Evolutionary conservation across 805 yeast species (phyloP).

Genomic region (Priceomyces carsonii): DNA sequence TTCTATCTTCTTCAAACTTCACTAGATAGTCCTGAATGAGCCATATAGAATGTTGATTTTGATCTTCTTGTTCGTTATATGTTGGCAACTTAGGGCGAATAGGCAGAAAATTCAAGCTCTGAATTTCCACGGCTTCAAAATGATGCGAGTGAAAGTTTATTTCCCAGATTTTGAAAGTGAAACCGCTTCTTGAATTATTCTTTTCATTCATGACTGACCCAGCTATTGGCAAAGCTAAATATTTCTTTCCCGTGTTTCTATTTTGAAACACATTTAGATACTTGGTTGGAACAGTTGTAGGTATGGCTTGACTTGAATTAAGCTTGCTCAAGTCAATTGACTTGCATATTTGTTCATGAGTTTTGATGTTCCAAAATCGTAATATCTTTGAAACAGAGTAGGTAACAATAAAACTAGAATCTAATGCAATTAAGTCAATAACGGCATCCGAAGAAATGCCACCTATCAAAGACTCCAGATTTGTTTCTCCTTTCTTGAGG

Average conservation of each 20-base stretch:
- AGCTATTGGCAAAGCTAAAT: constrained; percentile 17
- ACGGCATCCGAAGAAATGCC: constrained; percentile 44
- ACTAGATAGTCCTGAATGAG: constrained; percentile 41
- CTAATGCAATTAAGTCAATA: constrained; percentile 39
- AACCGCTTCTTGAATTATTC: constrained; percentile 15
- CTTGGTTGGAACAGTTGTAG: constrained; percentile 30
- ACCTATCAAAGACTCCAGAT: constrained; percentile 24
- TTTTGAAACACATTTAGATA: constrained; percentile 22
- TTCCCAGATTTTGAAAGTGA: constrained; percentile 25
- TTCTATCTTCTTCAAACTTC: constrained; percentile 2
- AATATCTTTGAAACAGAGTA: constrained; percentile 55
- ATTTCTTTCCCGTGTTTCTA: constrained; percentile 8
- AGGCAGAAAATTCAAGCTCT: constrained; percentile 19
- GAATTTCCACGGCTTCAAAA: constrained; percentile 11
- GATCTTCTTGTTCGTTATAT: constrained; percentile 4
- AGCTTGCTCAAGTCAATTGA: constrained; percentile 16
- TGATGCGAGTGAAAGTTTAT: constrained; percentile 9
- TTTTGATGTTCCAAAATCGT: constrained; percentile 58
- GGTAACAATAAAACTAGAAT: constrained; percentile 44
- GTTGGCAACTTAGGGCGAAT: constrained; percentile 8
- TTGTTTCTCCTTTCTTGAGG: constrained; percentile 14
- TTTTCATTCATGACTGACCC: constrained; percentile 12
- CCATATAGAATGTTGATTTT: constrained; percentile 40
- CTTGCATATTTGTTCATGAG: constrained; percentile 24
- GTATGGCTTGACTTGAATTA: constrained; percentile 18